Conservation (phyloP, 192 early-diverging fungal species). For the Coemansia erecta region DNA sequence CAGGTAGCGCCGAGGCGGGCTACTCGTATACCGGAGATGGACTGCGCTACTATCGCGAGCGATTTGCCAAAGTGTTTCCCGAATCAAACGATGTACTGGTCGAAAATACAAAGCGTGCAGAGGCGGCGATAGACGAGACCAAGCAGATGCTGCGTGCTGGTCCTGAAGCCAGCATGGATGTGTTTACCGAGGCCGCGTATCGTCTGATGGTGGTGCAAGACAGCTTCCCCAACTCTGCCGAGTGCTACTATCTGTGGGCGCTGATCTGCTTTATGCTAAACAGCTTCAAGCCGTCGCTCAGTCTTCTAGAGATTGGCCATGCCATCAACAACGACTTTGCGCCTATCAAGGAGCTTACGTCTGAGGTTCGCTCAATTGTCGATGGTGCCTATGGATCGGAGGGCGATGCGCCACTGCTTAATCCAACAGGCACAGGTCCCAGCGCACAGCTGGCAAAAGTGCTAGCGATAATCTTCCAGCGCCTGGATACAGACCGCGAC, state of each 20-base stretch:
- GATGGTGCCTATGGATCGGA: slow-evolving; percentile 26
- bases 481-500: slow-evolving; percentile 45
- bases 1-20: background rate
- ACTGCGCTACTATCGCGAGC: slow-evolving; percentile 39
- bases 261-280: slow-evolving; percentile 52
- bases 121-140: slow-evolving; percentile 29
- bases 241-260: slow-evolving; percentile 53
- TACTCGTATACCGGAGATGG: slow-evolving; percentile 18
- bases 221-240: slow-evolving; percentile 41
- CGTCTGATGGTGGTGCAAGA: slow-evolving; percentile 46
- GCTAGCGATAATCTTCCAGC: slow-evolving; percentile 39
- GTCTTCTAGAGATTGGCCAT: slow-evolving; percentile 35
- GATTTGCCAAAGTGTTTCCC: slow-evolving; percentile 33
- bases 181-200: slow-evolving; percentile 37
- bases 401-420: slow-evolving; percentile 38
- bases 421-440: slow-evolving; percentile 26
- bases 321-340: slow-evolving; percentile 25
- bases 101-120: slow-evolving; percentile 17
- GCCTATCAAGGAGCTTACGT: slow-evolving; percentile 38
- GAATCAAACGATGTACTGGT: slow-evolving; percentile 22
- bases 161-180: slow-evolving; percentile 18
- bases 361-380: slow-evolving; percentile 26
- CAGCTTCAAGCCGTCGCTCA: slow-evolving; percentile 31
- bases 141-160: slow-evolving; percentile 47
- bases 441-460: slow-evolving; percentile 39